phyloP scores from a whole-genome alignment of 1,139 yeast species.

The Lodderomyces theae region DNA sequence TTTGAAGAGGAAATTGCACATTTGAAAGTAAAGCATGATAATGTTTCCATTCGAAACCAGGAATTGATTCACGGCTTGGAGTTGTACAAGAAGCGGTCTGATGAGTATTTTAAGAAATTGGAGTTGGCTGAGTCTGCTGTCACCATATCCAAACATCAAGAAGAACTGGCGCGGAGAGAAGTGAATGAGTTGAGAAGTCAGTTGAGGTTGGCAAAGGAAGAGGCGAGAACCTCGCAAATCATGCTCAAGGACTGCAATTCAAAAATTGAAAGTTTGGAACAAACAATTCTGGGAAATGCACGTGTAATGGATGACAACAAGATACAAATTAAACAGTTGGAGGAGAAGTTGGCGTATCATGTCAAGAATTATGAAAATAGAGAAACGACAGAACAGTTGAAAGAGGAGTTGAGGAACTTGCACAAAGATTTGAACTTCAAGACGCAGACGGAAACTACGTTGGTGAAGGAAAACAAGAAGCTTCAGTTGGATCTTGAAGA shows the following conservation, averaged over 20 bases:
- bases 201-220: slow-evolving; percentile 54
- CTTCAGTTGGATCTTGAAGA: slow-evolving; percentile 62
- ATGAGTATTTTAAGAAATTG: slow-evolving; percentile 68
- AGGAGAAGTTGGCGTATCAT: slow-evolving; percentile 55
- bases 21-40: slow-evolving; percentile 51
- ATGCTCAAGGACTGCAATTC: slow-evolving; percentile 56
- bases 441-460: slow-evolving; percentile 60
- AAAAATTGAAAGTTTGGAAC: slow-evolving; percentile 54
- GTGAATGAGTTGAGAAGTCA: slow-evolving; percentile 54
- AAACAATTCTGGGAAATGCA: slow-evolving; percentile 55
- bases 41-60: slow-evolving; percentile 45
- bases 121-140: slow-evolving; percentile 80
- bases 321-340: slow-evolving; percentile 35
- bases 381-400: slow-evolving; percentile 43
- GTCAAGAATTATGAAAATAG: slow-evolving; percentile 47
- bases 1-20: slow-evolving; percentile 44
- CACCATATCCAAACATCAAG: slow-evolving; percentile 59
- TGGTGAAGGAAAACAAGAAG: slow-evolving; percentile 63
- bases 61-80: slow-evolving; percentile 56
- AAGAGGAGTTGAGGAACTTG: slow-evolving; percentile 57
- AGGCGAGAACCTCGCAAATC: slow-evolving; percentile 57
- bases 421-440: slow-evolving; percentile 56
- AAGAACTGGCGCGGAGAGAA: slow-evolving; percentile 54
- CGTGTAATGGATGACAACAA: slow-evolving; percentile 54
- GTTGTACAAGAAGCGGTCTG: slow-evolving; percentile 69